These are phyloP conservation scores for Microglena sp. DNA, from an alignment of 139 green algal genomes.

Conservation along the genomic window DNA sequence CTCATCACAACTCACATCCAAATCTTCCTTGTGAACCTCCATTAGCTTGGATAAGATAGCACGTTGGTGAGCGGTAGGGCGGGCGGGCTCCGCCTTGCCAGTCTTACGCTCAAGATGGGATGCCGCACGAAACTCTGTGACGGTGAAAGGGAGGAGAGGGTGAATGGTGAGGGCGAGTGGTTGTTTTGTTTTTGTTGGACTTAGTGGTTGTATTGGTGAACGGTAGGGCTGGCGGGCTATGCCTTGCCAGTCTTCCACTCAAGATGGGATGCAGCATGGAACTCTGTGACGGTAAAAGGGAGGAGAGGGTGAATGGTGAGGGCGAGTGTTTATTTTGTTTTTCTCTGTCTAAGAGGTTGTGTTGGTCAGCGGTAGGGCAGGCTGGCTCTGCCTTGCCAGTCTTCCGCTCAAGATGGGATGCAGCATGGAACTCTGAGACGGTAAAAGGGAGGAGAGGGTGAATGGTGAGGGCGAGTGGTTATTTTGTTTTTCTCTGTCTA, in stretches of 20 bases:
- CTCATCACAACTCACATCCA: slow-evolving; percentile 15
- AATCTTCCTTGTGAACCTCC: slow-evolving; percentile 36
- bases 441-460: not conserved
- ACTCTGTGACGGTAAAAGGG: not conserved
- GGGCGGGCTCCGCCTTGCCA: slow-evolving; percentile 35
- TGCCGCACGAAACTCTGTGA: slow-evolving; percentile 35
- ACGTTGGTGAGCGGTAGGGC: slow-evolving; percentile 35
- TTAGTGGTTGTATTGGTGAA: too few relatives aligned
- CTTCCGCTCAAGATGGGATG: slow-evolving; percentile 17
- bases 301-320: not conserved
- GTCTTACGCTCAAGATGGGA: slow-evolving; percentile 32
- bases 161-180: not conserved
- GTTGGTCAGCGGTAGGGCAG: slow-evolving; percentile 36
- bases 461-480: not conserved
- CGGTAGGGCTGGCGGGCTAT: too few relatives aligned
- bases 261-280: not conserved
- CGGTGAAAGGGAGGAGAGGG: not conserved
- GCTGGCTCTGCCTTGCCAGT: slow-evolving; percentile 34
- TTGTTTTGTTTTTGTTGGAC: too few relatives aligned
- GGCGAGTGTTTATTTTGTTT: not conserved
- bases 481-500: not conserved
- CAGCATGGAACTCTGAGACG: not conserved
- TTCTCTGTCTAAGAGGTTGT: not conserved
- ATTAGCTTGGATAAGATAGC: slow-evolving; percentile 36
- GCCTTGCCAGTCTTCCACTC: not conserved